A percentile compares a stretch with the other conserved stretches of the same genome.
Conservation (phyloP, 768 basidiomycete genomes). For the Rhodosporidiobolus odoratus region DNA sequence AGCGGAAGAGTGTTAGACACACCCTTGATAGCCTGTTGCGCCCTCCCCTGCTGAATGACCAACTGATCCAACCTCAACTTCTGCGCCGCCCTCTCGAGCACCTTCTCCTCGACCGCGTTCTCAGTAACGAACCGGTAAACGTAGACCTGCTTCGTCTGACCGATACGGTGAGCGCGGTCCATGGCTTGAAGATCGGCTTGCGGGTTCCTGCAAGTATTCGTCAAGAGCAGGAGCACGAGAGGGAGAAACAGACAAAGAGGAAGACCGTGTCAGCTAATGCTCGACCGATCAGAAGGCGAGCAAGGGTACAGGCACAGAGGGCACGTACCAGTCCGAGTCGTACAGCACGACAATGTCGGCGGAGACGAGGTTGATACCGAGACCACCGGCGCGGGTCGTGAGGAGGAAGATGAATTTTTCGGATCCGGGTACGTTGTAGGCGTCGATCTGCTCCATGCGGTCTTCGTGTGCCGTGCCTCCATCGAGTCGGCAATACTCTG, state of each 20-base stretch:
- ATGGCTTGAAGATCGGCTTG: constrained; percentile 98
- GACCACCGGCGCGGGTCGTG: constrained; percentile 91
- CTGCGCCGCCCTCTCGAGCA: constrained; percentile 90
- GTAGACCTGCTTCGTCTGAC: constrained; percentile 94
- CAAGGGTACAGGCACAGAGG: not conserved
- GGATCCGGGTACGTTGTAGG: constrained; percentile 88
- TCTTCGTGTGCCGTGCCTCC: constrained; percentile 95
- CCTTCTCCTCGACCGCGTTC: constrained; percentile 89
- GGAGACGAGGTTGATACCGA: constrained; percentile 91
- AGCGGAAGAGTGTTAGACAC: constrained; percentile 37
- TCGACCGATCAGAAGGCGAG: not conserved
- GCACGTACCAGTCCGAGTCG: constrained; percentile 82
- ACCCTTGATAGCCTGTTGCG: constrained; percentile 67
- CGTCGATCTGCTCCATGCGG: constrained; percentile 90
- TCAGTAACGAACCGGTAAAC: constrained; percentile 96
- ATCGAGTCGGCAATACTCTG: constrained; percentile 91
- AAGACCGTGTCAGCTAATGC: not conserved
- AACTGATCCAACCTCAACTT: constrained; percentile 91
- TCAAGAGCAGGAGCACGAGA: not conserved
- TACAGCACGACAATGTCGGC: constrained; percentile 94
- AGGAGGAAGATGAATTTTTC: constrained; percentile 96
- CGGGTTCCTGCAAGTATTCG: constrained; percentile 65
- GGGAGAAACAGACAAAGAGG: not conserved
- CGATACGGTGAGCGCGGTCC: constrained; percentile 74
- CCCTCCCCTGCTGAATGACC: constrained; percentile 91